Conservation (phyloP, 2,329 filamentous ascomycete species). For the Lasiodiplodia sp. region DNA sequence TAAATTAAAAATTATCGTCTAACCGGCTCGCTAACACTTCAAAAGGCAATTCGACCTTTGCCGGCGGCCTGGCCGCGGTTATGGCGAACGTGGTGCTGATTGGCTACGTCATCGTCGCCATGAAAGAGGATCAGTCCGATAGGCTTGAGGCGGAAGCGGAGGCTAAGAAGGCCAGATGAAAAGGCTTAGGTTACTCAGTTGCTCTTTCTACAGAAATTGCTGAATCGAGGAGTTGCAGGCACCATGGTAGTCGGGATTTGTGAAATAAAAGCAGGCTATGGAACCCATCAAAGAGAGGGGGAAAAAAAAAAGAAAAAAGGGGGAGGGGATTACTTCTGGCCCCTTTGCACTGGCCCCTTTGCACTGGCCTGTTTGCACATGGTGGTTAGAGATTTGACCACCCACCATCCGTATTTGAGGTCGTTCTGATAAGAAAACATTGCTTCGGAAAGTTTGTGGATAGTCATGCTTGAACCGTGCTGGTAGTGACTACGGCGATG, state of each 20-base stretch:
- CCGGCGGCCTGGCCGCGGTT: conserved; percentile 83
- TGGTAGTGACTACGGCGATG: no score
- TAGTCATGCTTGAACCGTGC: no score
- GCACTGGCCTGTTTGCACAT: no score
- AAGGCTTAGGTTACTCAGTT: not conserved
- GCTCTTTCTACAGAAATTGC: not conserved
- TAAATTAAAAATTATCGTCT: not conserved
- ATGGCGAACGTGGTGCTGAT: conserved; percentile 92
- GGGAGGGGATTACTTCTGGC: not conserved
- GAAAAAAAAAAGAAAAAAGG: not conserved
- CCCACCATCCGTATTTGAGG: no score
- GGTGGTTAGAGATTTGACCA: not conserved
- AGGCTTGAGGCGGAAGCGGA: conserved; percentile 55
- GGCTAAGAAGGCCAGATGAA: conserved; percentile 47
- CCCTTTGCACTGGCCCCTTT: not conserved
- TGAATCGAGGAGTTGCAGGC: not conserved
- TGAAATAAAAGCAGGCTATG: not conserved
- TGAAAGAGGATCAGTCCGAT: conserved; percentile 78
- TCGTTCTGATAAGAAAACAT: no score
- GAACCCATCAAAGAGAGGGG: no score
- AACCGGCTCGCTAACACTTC: not conserved
- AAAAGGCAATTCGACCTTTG: conserved; percentile 87
- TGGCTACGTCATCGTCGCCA: conserved; percentile 89
- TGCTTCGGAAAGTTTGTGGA: no score
- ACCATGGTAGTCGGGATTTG: not conserved